A percentile compares a stretch with the other conserved stretches of the same genome.
Conservation (phyloP, 208 protist genomes). For the Crithidia sp. region DNA sequence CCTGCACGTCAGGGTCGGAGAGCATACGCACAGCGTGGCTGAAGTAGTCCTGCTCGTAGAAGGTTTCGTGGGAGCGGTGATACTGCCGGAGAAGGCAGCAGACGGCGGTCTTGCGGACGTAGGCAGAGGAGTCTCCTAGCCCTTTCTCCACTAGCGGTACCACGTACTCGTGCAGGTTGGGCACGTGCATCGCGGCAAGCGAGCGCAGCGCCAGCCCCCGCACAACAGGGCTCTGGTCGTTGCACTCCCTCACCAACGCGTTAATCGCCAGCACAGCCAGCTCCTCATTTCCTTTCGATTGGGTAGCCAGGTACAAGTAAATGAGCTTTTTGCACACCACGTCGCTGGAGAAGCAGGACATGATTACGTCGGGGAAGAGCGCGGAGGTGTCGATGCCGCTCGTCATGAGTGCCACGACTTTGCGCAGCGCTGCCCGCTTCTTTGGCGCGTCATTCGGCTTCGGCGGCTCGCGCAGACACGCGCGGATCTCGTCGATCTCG, state of each 20-base stretch:
- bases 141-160: conserved; percentile 72
- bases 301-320: conserved; percentile 95
- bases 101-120: conserved; percentile 96
- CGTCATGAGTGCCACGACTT: conserved; percentile 96
- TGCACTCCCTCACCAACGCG: conserved; percentile 95
- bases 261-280: conserved; percentile 95
- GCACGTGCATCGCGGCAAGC: conserved; percentile 87
- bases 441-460: conserved; percentile 45
- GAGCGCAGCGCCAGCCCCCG: conserved; percentile 95
- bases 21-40: conserved; percentile 77
- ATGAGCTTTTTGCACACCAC: conserved; percentile 98
- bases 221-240: conserved; percentile 92
- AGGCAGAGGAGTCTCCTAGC: conserved; percentile 84
- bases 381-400: conserved; percentile 95
- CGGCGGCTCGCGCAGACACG: conserved; percentile 41
- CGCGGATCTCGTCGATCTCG: conserved; percentile 55
- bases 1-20: conserved; percentile 86
- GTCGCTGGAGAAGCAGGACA: conserved; percentile 91
- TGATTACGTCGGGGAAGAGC: conserved; percentile 94
- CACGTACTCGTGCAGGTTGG: conserved; percentile 79
- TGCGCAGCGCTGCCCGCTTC: conserved; percentile 84
- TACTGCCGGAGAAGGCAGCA: conserved; percentile 87
- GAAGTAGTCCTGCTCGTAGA: conserved; percentile 44
- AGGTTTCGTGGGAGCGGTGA: conserved; percentile 49
- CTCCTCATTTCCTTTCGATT: conserved; percentile 92